Percentiles rank a stretch among this genome's conserved stretches.
Conservation (phyloP, 2,329 filamentous ascomycete genomes). For the Exophiala viscosa region DNA sequence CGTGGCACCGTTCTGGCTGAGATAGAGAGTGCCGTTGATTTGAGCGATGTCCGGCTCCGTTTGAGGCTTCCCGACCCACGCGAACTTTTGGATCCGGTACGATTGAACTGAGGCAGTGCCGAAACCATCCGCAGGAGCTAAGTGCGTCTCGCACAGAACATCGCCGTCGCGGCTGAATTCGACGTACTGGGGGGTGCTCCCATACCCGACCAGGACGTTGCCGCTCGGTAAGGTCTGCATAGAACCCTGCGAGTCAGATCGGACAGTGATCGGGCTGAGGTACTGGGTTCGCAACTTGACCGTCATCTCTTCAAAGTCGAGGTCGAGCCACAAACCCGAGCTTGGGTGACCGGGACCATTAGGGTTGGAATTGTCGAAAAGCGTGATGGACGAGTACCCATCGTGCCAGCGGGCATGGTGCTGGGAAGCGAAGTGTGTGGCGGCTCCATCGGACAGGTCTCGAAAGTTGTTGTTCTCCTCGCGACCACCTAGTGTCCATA, state of each 20-base stretch:
- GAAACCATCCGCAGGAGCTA: constrained; percentile 38
- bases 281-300: constrained; percentile 41
- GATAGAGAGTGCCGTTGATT: constrained; percentile 41
- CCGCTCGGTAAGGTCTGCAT: constrained; percentile 39
- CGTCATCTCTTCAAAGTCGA: constrained; percentile 43
- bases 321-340: constrained; percentile 41
- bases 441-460: constrained; percentile 40
- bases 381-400: constrained; percentile 30
- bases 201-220: constrained; percentile 49
- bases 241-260: constrained; percentile 40
- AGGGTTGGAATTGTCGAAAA: constrained; percentile 38
- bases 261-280: constrained; percentile 35
- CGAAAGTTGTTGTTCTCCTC: constrained; percentile 37
- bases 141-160: constrained; percentile 52
- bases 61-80: constrained; percentile 50
- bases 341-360: constrained; percentile 29
- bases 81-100: constrained; percentile 52
- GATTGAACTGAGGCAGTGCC: constrained; percentile 42
- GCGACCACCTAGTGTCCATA: constrained; percentile 53
- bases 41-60: constrained; percentile 1
- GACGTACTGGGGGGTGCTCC: constrained; percentile 46
- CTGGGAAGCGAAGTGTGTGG: constrained; percentile 50
- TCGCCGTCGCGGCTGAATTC: constrained; percentile 41
- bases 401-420: constrained; percentile 48
- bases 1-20: constrained; percentile 47